Evolutionary conservation across 1,139 yeast genomes (phyloP), one percentile per base, ranked within the genome.

Genomic region (Diutina pseudorugosa): DNA sequence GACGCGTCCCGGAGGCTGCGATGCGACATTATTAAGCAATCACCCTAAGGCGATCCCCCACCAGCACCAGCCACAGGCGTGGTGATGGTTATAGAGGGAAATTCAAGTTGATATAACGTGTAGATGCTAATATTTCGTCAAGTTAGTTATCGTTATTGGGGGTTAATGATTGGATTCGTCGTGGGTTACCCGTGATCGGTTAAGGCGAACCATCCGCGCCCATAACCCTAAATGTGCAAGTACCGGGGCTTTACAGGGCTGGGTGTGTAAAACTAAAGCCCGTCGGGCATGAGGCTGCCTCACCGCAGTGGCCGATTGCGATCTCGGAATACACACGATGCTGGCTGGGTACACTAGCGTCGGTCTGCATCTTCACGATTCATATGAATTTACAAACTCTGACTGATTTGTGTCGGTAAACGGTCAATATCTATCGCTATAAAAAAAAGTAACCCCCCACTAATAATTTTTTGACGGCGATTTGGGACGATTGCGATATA

Each of bases 1-100:
- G 23, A 45, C 49, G 49, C 49, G 49, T 45, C 49, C 18, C n/a
- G n/a, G 30, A 9, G 14, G 40, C 36, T 18, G 42, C 42, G 42
- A 16, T 18, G 20, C 42, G 42, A n/a, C 18, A 18, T 16, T 40
- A 40, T 16, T 16, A n/a, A 40, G 20, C 20, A 16, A 16, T 16
- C 8, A 40, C 19, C 42, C 18, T 16, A 8, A n/a, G 20, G 20
- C 42, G 20, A 40, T 18, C 42, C 42, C 42, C 6, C 42, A 2
- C 18, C 18, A 40, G n/a, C 42, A 16, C 30, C 11, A 30, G n/a
- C n/a, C 36, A 11, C n/a, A n/a, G n/a, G n/a, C n/a, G n/a, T n/a
- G n/a, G n/a, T n/a, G n/a, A n/a, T n/a, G n/a, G n/a, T n/a, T n/a
- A n/a, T n/a, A n/a, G n/a, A n/a, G n/a, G n/a, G n/a, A n/a, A n/a